Evolutionary conservation across 2,329 filamentous ascomycete genomes (phyloP), one percentile per base, ranked within the genome.

Genomic region (Aspergillus pseudonomiae): DNA sequence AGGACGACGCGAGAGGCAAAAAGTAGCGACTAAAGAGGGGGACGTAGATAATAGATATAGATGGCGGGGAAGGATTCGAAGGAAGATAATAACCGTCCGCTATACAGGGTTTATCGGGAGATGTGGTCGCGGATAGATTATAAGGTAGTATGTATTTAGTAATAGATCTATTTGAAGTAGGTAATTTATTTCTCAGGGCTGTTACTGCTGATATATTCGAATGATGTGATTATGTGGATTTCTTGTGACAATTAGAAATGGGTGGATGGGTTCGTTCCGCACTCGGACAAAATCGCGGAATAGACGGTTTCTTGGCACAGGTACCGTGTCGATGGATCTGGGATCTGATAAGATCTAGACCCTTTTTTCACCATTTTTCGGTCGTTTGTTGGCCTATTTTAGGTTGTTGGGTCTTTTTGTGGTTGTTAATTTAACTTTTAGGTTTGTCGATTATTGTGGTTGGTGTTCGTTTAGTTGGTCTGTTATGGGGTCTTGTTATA

Each of bases 171-270:
- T 52, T 52, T 32, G 9, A 2, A 34, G 12, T n/a, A 32, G 41
- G 50, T 61, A 39, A 60, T 41, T 30, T 57, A 21, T 12, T 52
- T 6, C 16, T 19, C 4, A n/a, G n/a, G n/a, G n/a, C n/a, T n/a
- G n/a, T 12, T 21, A 30, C 16, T 30, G 48, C 28, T 32, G 28
- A 52, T 52, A 10, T 9, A 52, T 10, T 19, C 14, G 3, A 32
- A 52, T 52, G 48, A 26, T 57, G 19, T 45, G 55, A 57, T 45
- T 57, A 28, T 43, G 36, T 30, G 36, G 55, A 45, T 57, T 50
- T 50, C 46, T 50, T 26, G 46, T 50, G 46, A 50, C 16, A 50
- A 36, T 52, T 32, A 52, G 48, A 52, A 52, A 32, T n/a, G n/a
- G n/a, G n/a, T 52, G 28, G 3, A 12, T 19, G 19, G 16, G 19